phyloP scores from a whole-genome alignment of 23 red algal species.

The Gracilaria domingensis region DNA sequence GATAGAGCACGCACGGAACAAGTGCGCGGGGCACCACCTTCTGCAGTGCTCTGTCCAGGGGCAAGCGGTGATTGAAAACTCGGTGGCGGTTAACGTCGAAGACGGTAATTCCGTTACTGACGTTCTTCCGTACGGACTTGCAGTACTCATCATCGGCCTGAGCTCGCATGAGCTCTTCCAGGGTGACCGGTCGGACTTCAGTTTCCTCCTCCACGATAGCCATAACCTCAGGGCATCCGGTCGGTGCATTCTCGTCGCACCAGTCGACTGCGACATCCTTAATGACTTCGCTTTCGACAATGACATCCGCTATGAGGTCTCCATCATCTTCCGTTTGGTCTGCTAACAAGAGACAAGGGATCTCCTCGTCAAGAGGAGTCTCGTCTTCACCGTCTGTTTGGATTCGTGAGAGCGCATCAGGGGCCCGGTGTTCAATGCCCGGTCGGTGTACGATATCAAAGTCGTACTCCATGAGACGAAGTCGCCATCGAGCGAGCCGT shows the following conservation, averaged over 20 bases:
- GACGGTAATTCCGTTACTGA: neutral
- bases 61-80: neutral
- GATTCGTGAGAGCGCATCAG: conserved; percentile 31
- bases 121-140: neutral
- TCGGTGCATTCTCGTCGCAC: neutral
- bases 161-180: conserved; percentile 8
- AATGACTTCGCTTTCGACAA: neutral
- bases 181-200: neutral
- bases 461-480: conserved; percentile 49
- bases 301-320: neutral
- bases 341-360: neutral
- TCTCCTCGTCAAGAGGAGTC: conserved; percentile 13
- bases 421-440: conserved; percentile 34
- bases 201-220: neutral
- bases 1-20: neutral
- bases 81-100: conserved; percentile 21
- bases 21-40: neutral
- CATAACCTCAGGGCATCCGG: neutral
- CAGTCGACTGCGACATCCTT: neutral
- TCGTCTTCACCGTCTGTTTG: conserved; percentile 22
- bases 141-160: conserved; percentile 19
- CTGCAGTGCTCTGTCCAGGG: conserved; percentile 32
- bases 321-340: neutral
- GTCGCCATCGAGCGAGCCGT: conserved; percentile 18
- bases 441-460: conserved; percentile 26